Evolutionary conservation across 805 yeast genomes (phyloP).

Genomic region (Cyberlindnera mrakii): DNA sequence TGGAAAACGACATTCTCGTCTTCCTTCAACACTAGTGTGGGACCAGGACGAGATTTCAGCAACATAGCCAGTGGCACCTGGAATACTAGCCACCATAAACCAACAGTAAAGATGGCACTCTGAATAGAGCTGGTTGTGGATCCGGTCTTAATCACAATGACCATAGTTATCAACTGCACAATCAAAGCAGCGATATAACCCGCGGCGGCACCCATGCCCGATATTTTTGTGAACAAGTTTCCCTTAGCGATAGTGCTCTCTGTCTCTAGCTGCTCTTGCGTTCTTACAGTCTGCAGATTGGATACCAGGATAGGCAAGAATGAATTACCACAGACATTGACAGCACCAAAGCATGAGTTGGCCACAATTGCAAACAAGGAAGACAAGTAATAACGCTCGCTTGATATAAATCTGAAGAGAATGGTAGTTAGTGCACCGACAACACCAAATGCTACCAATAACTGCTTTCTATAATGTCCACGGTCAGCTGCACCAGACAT

Average conservation of each 20-base stretch:
- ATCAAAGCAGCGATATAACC: constrained; percentile 67
- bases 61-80: constrained; percentile 53
- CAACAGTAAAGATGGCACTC: constrained; percentile 56
- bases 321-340: constrained; percentile 75
- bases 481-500: constrained; percentile 70
- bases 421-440: constrained; percentile 54
- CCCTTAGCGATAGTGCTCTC: constrained; percentile 20
- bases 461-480: constrained; percentile 51
- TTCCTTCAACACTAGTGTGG: constrained; percentile 24
- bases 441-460: constrained; percentile 51
- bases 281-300: constrained; percentile 17
- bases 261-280: constrained; percentile 20
- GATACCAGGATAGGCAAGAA: constrained; percentile 56
- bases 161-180: constrained; percentile 57
- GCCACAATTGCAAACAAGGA: constrained; percentile 53
- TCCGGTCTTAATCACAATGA: constrained; percentile 36
- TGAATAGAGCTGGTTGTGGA: constrained; percentile 41
- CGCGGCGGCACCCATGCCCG: constrained; percentile 65
- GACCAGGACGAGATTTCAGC: constrained; percentile 40
- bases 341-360: constrained; percentile 70
- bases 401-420: constrained; percentile 32
- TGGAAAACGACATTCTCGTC: constrained; percentile 15
- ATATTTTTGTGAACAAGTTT: constrained; percentile 41
- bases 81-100: constrained; percentile 73
- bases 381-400: constrained; percentile 43